Conservation (phyloP, 176 grass and related monocot genomes). For the Phyllostachys edulis region DNA sequence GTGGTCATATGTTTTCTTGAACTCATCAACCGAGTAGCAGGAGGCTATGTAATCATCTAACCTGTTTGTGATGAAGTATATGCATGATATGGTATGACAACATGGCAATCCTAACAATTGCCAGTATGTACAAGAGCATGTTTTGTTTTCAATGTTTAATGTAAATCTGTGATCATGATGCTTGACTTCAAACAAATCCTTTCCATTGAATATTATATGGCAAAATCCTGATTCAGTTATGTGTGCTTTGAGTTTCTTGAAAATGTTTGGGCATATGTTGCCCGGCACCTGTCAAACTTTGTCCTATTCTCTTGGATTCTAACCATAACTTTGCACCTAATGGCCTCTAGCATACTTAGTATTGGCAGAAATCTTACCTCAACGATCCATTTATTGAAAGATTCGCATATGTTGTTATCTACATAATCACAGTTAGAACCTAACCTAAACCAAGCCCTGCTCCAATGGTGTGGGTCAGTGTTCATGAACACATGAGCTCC, state of each 20-base stretch:
- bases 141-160: neutral
- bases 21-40: neutral
- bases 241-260: too few relatives aligned
- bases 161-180: neutral
- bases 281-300: too few relatives aligned
- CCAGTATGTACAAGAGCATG: neutral
- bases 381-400: neutral
- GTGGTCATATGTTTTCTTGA: neutral
- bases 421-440: neutral
- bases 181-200: neutral
- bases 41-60: neutral
- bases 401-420: neutral
- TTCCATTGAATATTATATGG: neutral
- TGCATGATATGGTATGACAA: neutral
- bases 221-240: too few relatives aligned
- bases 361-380: neutral
- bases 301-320: neutral
- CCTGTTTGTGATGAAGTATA: neutral
- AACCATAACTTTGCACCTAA: neutral
- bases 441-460: neutral
- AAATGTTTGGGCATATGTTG: too few relatives aligned
- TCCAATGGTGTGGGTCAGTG: neutral
- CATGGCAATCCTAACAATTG: neutral
- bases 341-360: neutral
- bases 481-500: too few relatives aligned